Percentiles rank a stretch among this genome's conserved stretches.
Conservation (phyloP, 192 early-diverging fungal species). For the Entophlyctis luteolus region DNA sequence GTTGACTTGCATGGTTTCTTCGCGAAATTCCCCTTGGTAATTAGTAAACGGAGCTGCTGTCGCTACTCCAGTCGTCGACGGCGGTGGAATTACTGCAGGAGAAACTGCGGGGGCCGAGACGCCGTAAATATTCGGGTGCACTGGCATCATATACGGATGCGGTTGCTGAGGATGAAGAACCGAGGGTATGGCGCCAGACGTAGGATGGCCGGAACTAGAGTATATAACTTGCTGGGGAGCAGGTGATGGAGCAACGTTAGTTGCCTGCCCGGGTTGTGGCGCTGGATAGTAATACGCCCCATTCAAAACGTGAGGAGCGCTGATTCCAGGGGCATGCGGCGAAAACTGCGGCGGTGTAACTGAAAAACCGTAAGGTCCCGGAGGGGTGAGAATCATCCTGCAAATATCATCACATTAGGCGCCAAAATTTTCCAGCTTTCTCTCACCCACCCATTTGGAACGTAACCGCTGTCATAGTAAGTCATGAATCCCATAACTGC, state of each 20-base stretch:
- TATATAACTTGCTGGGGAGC: neutral
- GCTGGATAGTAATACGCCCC: slow-evolving; percentile 13
- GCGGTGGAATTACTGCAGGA: no score
- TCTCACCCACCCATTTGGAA: slow-evolving; percentile 2
- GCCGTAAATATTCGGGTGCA: no score
- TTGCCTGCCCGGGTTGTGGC: neutral
- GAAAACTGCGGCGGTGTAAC: neutral
- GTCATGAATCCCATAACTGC: neutral
- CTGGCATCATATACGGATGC: no score
- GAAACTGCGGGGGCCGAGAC: no score
- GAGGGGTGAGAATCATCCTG: neutral
- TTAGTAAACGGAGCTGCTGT: no score
- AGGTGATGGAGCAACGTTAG: neutral
- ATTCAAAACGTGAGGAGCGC: slow-evolving; percentile 4
- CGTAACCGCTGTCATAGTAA: slow-evolving; percentile 16
- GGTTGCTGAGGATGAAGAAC: no score
- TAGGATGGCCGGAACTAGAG: neutral
- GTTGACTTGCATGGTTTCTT: no score
- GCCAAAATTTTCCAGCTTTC: no score
- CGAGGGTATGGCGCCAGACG: no score
- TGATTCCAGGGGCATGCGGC: neutral
- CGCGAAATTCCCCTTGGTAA: no score
- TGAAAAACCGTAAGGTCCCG: slow-evolving; percentile 1
- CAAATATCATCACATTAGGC: no score
- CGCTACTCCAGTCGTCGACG: no score